Conservation (phyloP, 2,329 filamentous ascomycete genomes). For the Diaporthe sp. region DNA sequence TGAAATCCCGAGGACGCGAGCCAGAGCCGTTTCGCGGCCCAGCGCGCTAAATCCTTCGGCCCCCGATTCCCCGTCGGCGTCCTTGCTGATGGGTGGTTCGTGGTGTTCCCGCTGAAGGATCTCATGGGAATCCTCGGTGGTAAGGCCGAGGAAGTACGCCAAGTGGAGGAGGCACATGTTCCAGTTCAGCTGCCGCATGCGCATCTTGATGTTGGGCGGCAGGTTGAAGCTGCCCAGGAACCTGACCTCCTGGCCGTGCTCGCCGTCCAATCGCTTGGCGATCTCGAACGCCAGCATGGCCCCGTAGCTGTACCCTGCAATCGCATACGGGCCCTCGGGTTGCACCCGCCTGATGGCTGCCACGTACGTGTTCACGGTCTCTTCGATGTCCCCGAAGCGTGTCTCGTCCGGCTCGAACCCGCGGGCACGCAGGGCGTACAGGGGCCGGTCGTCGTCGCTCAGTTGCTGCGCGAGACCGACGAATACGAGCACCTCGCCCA, state of each 20-base stretch:
- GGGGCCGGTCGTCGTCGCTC: slow-evolving; percentile 49
- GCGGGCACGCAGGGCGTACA: slow-evolving; percentile 60
- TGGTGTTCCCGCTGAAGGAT: not conserved
- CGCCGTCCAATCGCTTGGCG: slow-evolving; percentile 56
- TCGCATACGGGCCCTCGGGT: slow-evolving; percentile 62
- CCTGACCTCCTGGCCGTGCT: slow-evolving; percentile 50
- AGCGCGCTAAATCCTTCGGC: not conserved
- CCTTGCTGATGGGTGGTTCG: no score
- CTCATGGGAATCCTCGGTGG: slow-evolving; percentile 39
- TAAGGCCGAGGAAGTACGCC: slow-evolving; percentile 54
- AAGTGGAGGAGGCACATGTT: slow-evolving; percentile 55
- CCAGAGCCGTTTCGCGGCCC: not conserved
- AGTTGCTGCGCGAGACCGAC: slow-evolving; percentile 53
- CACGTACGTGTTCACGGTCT: slow-evolving; percentile 56
- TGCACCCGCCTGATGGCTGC: slow-evolving; percentile 56
- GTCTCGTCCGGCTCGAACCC: slow-evolving; percentile 56
- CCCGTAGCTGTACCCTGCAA: slow-evolving; percentile 66
- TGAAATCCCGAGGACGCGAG: not conserved
- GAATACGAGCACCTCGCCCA: slow-evolving; percentile 58
- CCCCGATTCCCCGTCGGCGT: not conserved
- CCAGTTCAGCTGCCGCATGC: slow-evolving; percentile 56
- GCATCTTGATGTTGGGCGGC: slow-evolving; percentile 60
- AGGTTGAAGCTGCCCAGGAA: slow-evolving; percentile 62
- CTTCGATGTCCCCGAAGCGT: slow-evolving; percentile 52
- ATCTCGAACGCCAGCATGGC: slow-evolving; percentile 64